Evolutionary conservation across 192 early-diverging fungal species (phyloP).

Genomic region (Dissophora globulifera): DNA sequence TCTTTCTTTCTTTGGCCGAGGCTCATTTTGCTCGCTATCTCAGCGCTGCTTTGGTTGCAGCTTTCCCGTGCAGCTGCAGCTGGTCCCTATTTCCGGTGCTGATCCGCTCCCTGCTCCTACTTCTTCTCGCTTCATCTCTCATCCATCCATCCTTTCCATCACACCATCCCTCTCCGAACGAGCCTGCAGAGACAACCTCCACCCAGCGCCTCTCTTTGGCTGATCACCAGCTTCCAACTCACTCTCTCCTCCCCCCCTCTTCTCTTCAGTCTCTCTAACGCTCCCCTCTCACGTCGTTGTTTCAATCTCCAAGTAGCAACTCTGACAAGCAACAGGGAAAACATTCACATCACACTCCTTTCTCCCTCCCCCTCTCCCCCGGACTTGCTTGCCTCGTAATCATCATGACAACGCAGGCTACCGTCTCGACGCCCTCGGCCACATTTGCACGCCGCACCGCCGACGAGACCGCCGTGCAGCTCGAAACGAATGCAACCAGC

Average conservation of each 20-base stretch:
- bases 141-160: no score
- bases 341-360: no score
- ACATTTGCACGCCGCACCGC: constrained; percentile 60
- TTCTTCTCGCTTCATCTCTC: neutral
- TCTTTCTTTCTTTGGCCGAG: neutral
- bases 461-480: constrained; percentile 55
- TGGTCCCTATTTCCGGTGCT: neutral
- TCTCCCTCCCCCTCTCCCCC: no score
- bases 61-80: neutral
- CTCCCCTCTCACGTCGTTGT: no score
- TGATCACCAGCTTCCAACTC: neutral
- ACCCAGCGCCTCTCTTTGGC: neutral
- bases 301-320: no score
- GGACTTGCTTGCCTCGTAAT: no score
- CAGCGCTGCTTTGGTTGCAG: neutral
- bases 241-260: neutral
- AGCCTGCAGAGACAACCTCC: no score
- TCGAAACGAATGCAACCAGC: constrained; percentile 51
- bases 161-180: no score
- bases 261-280: no score
- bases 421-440: constrained; percentile 60
- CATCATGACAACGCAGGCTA: constrained; percentile 39
- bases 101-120: neutral
- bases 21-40: neutral
- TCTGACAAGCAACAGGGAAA: no score